Conservation (phyloP, 2,329 filamentous ascomycete genomes). For the Akanthomyces uredinophilus region DNA sequence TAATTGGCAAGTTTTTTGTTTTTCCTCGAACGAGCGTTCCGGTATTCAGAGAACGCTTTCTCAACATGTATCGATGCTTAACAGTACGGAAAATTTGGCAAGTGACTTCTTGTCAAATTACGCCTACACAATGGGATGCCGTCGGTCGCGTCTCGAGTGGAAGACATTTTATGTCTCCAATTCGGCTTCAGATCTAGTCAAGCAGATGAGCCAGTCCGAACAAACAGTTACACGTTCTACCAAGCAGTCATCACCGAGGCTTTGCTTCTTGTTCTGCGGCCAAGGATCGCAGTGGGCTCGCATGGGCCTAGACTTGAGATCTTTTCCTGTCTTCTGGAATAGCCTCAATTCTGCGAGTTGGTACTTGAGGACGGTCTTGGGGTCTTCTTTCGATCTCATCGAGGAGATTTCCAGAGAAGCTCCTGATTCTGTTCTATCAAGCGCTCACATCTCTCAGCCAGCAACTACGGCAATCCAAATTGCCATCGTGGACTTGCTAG, state of each 20-base stretch:
- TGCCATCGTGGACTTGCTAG: slow-evolving; percentile 37
- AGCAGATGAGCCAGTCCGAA: slow-evolving; percentile 22
- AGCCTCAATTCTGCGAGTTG: slow-evolving; percentile 31
- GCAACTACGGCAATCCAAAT: slow-evolving; percentile 39
- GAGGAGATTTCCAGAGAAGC: slow-evolving; percentile 31
- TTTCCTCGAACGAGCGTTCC: slow-evolving; percentile 39
- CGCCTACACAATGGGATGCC: slow-evolving; percentile 41
- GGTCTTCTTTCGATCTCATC: slow-evolving; percentile 30
- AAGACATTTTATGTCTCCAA: slow-evolving; percentile 34
- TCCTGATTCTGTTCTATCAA: slow-evolving; percentile 25
- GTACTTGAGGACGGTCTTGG: slow-evolving; percentile 27
- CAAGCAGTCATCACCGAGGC: slow-evolving; percentile 23
- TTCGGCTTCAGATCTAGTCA: slow-evolving; percentile 28
- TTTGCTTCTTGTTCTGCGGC: slow-evolving; percentile 40
- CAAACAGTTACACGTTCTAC: slow-evolving; percentile 22
- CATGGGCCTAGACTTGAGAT: slow-evolving; percentile 39
- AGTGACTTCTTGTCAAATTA: slow-evolving; percentile 32
- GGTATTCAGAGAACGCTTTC: slow-evolving; percentile 33
- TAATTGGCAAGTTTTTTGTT: slow-evolving; percentile 35
- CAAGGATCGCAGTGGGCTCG: slow-evolving; percentile 39
- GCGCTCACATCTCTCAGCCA: slow-evolving; percentile 35
- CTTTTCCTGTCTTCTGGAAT: slow-evolving; percentile 36
- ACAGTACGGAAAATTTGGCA: slow-evolving; percentile 14
- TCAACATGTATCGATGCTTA: slow-evolving; percentile 30
- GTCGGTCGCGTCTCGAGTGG: slow-evolving; percentile 42